These are phyloP conservation scores for Lipomyces starkeyi DNA, from an alignment of 805 yeast genomes.

Conservation along the genomic window DNA sequence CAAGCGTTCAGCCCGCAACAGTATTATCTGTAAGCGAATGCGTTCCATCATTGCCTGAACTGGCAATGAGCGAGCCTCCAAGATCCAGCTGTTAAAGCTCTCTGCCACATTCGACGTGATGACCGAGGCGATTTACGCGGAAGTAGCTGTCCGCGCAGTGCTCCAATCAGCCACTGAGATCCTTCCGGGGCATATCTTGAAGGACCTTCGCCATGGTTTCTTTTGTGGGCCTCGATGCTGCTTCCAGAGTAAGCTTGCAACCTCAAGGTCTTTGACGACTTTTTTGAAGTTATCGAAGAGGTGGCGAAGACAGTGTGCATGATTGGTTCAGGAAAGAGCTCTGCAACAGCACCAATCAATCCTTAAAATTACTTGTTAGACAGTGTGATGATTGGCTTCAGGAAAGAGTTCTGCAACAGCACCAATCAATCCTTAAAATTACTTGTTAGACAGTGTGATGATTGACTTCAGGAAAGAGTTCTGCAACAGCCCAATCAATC, in stretches of 20 bases:
- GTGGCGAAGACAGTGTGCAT: slow-evolving; percentile 9
- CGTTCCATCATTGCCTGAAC: not conserved
- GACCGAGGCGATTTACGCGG: not conserved
- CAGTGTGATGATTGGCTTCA: too few relatives aligned
- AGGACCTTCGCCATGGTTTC: not conserved
- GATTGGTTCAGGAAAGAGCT: too few relatives aligned
- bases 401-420: too few relatives aligned
- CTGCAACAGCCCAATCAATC: too few relatives aligned
- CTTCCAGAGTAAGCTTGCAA: slow-evolving; percentile 6
- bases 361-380: too few relatives aligned
- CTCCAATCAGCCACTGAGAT: not conserved
- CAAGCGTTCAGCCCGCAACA: not conserved
- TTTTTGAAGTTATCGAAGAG: not conserved
- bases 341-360: too few relatives aligned
- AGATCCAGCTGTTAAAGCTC: too few relatives aligned
- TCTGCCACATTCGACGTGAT: not conserved
- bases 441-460: too few relatives aligned
- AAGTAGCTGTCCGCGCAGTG: not conserved
- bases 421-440: too few relatives aligned
- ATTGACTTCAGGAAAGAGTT: too few relatives aligned
- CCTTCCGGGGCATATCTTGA: slow-evolving; percentile 1
- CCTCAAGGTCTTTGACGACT: not conserved
- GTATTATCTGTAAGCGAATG: not conserved
- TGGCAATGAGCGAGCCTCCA: too few relatives aligned
- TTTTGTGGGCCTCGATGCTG: not conserved